These are phyloP conservation scores for Henningerozyma blattae DNA, from an alignment of 805 yeast genomes.

Conservation along the genomic window DNA sequence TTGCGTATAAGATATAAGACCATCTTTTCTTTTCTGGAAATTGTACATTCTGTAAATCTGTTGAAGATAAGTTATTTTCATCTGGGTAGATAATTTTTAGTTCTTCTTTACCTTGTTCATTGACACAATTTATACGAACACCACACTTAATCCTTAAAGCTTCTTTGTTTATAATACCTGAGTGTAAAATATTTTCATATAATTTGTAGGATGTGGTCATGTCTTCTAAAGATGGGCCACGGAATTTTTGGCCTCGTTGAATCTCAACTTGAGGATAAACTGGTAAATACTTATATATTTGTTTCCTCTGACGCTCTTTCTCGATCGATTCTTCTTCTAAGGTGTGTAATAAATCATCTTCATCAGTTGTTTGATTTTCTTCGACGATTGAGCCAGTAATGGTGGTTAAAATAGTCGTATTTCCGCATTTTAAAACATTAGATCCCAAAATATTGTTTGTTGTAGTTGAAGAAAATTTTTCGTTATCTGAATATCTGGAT, in stretches of 20 bases:
- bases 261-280: slow-evolving; percentile 70
- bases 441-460: slow-evolving; percentile 43
- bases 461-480: slow-evolving; percentile 15
- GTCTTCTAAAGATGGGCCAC: slow-evolving; percentile 76
- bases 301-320: no score
- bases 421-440: slow-evolving; percentile 55
- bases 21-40: slow-evolving; percentile 34
- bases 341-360: no score
- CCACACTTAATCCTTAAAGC: slow-evolving; percentile 36
- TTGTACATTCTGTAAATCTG: slow-evolving; percentile 8
- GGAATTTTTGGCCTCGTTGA: slow-evolving; percentile 57
- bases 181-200: slow-evolving; percentile 46
- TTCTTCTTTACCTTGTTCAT: slow-evolving; percentile 34
- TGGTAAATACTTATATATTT: slow-evolving; percentile 26
- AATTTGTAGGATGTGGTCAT: slow-evolving; percentile 58
- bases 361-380: slow-evolving; percentile 33
- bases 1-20: slow-evolving; percentile 55
- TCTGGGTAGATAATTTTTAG: slow-evolving; percentile 36
- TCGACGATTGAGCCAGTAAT: slow-evolving; percentile 59
- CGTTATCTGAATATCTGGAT: slow-evolving; percentile 28
- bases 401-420: slow-evolving; percentile 61
- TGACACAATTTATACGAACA: slow-evolving; percentile 30
- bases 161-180: slow-evolving; percentile 38
- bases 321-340: no score
- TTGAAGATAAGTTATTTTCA: slow-evolving; percentile 19